These are phyloP conservation scores for Yamadazyma akitaensis DNA, from an alignment of 805 yeast genomes.

Conservation along the genomic window DNA sequence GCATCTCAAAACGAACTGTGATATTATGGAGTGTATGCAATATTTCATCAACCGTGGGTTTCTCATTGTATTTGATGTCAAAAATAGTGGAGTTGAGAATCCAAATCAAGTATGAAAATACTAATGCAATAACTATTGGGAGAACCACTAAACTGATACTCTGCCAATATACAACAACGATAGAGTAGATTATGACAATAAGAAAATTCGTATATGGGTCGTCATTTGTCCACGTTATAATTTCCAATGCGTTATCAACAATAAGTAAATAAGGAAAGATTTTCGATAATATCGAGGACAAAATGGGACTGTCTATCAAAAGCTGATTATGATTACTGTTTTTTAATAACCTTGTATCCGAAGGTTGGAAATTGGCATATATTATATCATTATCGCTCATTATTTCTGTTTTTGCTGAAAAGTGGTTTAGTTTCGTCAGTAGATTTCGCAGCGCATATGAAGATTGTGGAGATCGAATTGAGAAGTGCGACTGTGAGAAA, in stretches of 20 bases:
- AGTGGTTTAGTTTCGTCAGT: slow-evolving; percentile 1
- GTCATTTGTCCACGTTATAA: slow-evolving; percentile 55
- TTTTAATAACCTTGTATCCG: slow-evolving; percentile 32
- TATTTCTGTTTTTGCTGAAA: background rate
- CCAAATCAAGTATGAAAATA: slow-evolving; percentile 45
- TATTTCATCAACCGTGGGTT: slow-evolving; percentile 53
- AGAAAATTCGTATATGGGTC: slow-evolving; percentile 48
- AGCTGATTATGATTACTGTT: slow-evolving; percentile 27
- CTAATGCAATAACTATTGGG: slow-evolving; percentile 37
- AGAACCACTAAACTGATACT: slow-evolving; percentile 30
- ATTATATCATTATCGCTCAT: slow-evolving; percentile 9
- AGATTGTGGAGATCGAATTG: slow-evolving; percentile 6
- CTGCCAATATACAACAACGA: slow-evolving; percentile 44
- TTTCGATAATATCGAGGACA: slow-evolving; percentile 46
- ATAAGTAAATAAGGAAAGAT: slow-evolving; percentile 47
- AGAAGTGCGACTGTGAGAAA: background rate
- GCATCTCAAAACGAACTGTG: slow-evolving; percentile 38
- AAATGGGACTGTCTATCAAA: slow-evolving; percentile 42
- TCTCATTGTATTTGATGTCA: slow-evolving; percentile 42
- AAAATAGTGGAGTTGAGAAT: slow-evolving; percentile 37
- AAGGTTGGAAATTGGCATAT: slow-evolving; percentile 33
- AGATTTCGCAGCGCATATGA: slow-evolving; percentile 9
- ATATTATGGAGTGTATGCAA: slow-evolving; percentile 46
- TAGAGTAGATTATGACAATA: slow-evolving; percentile 35
- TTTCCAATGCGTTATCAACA: slow-evolving; percentile 41